These are phyloP conservation scores for Colletotrichum coccodes DNA, from an alignment of 2,329 filamentous ascomycete species.

Conservation along the genomic window DNA sequence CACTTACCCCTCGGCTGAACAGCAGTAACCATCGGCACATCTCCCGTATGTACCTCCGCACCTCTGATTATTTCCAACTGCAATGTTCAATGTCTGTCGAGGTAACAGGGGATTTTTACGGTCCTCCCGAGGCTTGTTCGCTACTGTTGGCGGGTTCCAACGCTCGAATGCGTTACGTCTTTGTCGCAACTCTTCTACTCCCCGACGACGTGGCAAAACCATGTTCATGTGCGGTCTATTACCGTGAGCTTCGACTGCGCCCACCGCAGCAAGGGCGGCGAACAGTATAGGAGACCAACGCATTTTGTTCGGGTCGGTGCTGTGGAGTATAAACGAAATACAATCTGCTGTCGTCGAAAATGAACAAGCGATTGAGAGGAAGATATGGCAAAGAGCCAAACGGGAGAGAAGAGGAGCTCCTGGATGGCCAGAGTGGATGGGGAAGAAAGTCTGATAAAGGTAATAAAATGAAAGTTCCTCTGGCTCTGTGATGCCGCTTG, in stretches of 20 bases:
- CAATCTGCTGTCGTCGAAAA: background rate
- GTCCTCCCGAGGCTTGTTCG: slow-evolving; percentile 6
- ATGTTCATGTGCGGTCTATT: slow-evolving; percentile 32
- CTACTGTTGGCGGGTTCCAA: slow-evolving; percentile 39
- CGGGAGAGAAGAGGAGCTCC: background rate
- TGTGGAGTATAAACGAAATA: no score
- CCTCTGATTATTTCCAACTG: slow-evolving; percentile 7
- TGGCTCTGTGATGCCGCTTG: background rate
- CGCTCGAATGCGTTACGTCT: slow-evolving; percentile 34
- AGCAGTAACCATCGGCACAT: slow-evolving; percentile 45
- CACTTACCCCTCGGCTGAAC: slow-evolving; percentile 44
- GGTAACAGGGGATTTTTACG: slow-evolving; percentile 1
- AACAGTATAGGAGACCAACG: slow-evolving; percentile 38
- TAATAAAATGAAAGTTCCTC: background rate
- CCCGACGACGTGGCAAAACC: background rate
- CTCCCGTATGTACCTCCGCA: slow-evolving; percentile 41
- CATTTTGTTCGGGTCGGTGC: slow-evolving; percentile 33
- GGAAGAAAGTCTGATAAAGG: background rate
- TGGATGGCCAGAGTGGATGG: background rate
- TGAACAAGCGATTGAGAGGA: background rate
- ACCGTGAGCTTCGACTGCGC: slow-evolving; percentile 36
- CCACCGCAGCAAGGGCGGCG: slow-evolving; percentile 37
- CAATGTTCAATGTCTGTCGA: slow-evolving; percentile 28
- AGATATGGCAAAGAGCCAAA: background rate
- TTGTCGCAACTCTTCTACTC: background rate